Evolutionary conservation across 805 yeast genomes (phyloP).

Genomic region (Clavispora santaluciae): DNA sequence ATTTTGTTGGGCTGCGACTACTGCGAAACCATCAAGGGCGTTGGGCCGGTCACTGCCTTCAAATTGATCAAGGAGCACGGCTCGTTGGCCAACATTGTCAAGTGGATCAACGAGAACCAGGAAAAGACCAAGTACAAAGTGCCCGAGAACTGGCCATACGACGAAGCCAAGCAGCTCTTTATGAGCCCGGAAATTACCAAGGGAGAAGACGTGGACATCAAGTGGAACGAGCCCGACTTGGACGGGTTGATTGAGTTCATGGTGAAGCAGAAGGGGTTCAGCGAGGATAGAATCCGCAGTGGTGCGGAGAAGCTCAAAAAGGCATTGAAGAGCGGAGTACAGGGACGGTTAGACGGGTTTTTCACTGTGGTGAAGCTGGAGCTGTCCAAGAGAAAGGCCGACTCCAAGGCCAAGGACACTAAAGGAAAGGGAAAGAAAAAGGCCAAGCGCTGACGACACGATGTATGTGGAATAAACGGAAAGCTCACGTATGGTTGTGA

Average conservation of each 20-base stretch:
- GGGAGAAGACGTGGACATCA: constrained; percentile 59
- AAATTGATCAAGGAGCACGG: constrained; percentile 85
- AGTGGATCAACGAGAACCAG: constrained; percentile 51
- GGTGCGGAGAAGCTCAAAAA: constrained; percentile 85
- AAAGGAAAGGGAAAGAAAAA: constrained; percentile 31
- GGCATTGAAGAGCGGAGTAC: constrained; percentile 79
- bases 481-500: background rate
- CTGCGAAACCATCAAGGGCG: constrained; percentile 90
- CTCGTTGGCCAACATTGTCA: constrained; percentile 72
- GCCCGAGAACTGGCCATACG: constrained; percentile 93
- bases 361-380: constrained; percentile 56
- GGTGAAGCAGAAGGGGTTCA: constrained; percentile 85
- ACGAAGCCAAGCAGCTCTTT: constrained; percentile 82
- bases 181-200: constrained; percentile 72
- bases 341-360: constrained; percentile 89
- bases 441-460: constrained; percentile 7
- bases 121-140: constrained; percentile 64
- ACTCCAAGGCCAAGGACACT: constrained; percentile 21
- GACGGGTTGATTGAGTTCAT: constrained; percentile 78
- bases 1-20: constrained; percentile 95
- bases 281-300: constrained; percentile 82
- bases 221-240: constrained; percentile 87
- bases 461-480: background rate
- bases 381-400: constrained; percentile 36
- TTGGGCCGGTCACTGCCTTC: constrained; percentile 93